Conservation (phyloP, 345 rosid genomes). For the Brassica nigra region DNA sequence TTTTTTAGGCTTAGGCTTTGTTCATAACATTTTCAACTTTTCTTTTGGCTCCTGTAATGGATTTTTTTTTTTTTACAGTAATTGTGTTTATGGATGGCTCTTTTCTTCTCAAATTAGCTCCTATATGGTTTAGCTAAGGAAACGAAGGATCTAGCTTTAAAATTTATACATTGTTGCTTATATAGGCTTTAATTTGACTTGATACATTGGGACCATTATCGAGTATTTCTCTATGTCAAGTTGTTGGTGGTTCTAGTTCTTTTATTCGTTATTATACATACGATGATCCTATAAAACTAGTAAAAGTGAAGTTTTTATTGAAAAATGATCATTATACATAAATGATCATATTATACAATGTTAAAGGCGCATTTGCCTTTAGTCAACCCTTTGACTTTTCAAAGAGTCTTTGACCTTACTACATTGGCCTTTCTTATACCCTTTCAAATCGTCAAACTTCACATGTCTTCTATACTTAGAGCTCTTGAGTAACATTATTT, state of each 20-base stretch:
- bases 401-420: conserved; percentile 26
- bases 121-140: background rate
- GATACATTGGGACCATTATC: background rate
- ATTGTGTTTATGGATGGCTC: background rate
- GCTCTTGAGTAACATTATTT: conserved; percentile 22
- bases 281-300: background rate
- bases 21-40: conserved; percentile 17
- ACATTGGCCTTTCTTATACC: conserved; percentile 25
- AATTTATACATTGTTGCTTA: too few species aligned
- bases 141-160: background rate
- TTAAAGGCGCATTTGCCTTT: background rate
- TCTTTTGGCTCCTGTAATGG: background rate
- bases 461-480: conserved; percentile 17
- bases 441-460: conserved; percentile 19
- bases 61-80: background rate
- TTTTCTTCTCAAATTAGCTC: background rate
- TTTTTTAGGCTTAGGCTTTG: conserved; percentile 21
- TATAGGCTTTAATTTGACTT: too few species aligned
- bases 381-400: conserved; percentile 18
- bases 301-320: conserved; percentile 1
- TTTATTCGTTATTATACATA: background rate
- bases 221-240: background rate
- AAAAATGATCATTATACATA: background rate
- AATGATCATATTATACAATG: conserved; percentile 17
- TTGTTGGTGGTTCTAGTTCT: background rate